Evolutionary conservation across 768 basidiomycete genomes (phyloP).

Genomic region (Boletus subcaerulescens): DNA sequence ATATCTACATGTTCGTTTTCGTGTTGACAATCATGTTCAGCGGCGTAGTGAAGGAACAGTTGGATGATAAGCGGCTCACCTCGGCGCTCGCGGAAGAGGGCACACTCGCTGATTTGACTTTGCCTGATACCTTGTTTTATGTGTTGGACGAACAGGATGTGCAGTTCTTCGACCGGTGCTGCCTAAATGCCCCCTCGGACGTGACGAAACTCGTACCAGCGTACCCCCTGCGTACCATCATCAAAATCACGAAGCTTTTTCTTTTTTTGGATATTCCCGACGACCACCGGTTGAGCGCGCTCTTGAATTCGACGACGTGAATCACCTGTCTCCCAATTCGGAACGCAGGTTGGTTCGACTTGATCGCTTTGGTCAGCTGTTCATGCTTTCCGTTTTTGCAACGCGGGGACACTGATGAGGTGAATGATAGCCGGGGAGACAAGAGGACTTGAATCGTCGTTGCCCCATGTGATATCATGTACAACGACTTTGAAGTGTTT

Average conservation of each 20-base stretch:
- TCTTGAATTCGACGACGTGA: conserved; percentile 3
- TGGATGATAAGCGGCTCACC: background rate
- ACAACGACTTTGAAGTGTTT: conserved; percentile 5
- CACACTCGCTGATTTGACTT: background rate
- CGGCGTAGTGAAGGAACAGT: background rate
- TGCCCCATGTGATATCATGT: background rate
- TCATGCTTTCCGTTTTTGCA: background rate
- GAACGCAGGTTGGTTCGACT: conserved; percentile 2
- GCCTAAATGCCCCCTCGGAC: too few species aligned
- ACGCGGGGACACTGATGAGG: background rate
- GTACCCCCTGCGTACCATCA: conserved; percentile 2
- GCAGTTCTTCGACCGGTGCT: too few species aligned
- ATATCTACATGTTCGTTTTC: too few species aligned
- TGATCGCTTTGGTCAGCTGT: background rate
- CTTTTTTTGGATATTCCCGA: background rate
- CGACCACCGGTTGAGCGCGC: background rate
- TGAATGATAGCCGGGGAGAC: background rate
- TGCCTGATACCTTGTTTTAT: background rate
- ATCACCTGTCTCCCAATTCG: conserved; percentile 3
- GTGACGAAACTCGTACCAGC: background rate
- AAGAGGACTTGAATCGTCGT: background rate
- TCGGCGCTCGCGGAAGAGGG: background rate
- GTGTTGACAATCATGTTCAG: too few species aligned
- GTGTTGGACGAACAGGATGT: background rate
- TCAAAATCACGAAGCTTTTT: background rate